Evolutionary conservation across 306 rosid genomes (phyloP), one percentile per base, ranked within the genome.

Genomic region (Elaeagnus macrophylla): DNA sequence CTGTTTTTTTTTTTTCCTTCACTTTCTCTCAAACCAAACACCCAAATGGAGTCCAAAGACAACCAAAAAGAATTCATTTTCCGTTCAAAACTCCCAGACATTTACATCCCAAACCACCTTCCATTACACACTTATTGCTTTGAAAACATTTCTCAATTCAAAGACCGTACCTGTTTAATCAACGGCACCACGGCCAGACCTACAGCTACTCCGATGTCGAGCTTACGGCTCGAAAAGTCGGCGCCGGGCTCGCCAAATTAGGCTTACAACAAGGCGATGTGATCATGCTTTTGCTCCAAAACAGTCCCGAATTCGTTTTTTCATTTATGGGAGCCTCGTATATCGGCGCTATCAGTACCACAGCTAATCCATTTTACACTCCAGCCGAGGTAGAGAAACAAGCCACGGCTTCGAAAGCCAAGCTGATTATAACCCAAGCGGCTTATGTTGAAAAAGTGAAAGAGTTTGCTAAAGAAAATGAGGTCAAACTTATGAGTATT

Each of bases 71-170:
- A 85, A 8, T 68, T 77, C 78, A 80, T 86, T 53, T 82, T 86
- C 85, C 78, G 75, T 5, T 89, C 97, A 0, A 83, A 81, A n/a
- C 83, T 89, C 47, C 95, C 95, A 0, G 84, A 81, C 59, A 86
- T 89, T 44, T 35, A 67, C 76, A 89, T 89, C 56, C 85, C 97
- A 8, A 75, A 68, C 35, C 90, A 83, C 55, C 95, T 89, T 19
- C 95, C 94, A 0, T 43, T 89, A 8, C 95, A 83, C 67, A 70
- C 85, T 10, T 86, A 89, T 45, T 67, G 80, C 79, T 89, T 89
- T 68, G 57, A 89, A 59, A 81, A 79, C 43, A 53, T 89, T 8
- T 61, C 88, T 10, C 58, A 65, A 5, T 79, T 77, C 67, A 44
- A 47, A 6, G 50, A 81, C 65, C 85, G 79, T 1, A 80, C 94